Base-by-base conservation (phyloP, 306 rosid species). In the Vigna trinervia region DNA sequence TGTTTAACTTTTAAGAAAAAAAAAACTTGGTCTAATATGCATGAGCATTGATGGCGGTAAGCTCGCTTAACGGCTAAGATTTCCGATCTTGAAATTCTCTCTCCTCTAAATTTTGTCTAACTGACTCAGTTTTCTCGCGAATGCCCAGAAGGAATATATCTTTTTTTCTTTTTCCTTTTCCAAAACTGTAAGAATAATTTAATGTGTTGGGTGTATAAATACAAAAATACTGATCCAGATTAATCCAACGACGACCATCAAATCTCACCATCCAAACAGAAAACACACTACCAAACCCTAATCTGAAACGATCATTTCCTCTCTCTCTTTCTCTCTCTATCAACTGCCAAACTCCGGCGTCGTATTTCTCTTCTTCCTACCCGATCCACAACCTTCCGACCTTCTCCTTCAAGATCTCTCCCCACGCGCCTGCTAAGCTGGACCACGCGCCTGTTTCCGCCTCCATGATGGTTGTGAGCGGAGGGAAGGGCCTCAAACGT, bases 401-500 rank as follows among this genome's bases (percentile, higher is more conserved):
- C 20, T 11, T 17, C 51, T 12, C 15, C 70, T 6, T 15, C 26
- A 2, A 73, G 78, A 78, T 76, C 78, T 54, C 3, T 3, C 15
- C 14, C 7, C 84, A 75, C 87, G 78, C 87, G 85, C 86, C 67
- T 11, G 32, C 10, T 46, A 80, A 14, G 43, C 85, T 72, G 85
- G 71, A 71, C 74, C 82, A 78, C 87, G 78, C 86, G 84, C 86
- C 80, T 30, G 36, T 45, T 38, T 39, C 75, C 38, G 6, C 22
- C 13, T 69, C 69, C 34, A 81, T 53, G 74, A 92, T 95, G 99
- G 97, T 90, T 61, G 93, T 89, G 39, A 92, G 62, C 78, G 92
- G 88, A 61, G 91, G 89, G 54, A 89, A 94, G 63, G 89, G 97
- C 9, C 43, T 87, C 75, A 95, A 92, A 83, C 88, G 97, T 74